These are phyloP conservation scores for Rhizoclosmatium sp. DNA, from an alignment of 192 early-diverging fungal genomes.

Conservation along the genomic window DNA sequence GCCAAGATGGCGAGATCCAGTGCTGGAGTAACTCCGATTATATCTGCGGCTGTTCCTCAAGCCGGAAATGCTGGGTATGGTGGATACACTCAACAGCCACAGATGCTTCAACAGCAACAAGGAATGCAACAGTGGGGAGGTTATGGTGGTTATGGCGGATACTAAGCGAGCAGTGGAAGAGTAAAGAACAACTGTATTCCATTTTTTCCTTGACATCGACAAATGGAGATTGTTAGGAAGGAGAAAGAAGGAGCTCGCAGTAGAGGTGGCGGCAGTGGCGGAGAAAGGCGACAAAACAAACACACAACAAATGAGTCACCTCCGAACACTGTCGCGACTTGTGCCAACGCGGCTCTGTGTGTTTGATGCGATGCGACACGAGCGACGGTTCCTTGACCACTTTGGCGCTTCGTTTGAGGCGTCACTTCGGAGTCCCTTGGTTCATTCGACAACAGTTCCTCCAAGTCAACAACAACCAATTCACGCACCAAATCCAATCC, in stretches of 20 bases:
- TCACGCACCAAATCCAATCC: not conserved
- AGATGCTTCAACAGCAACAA: not conserved
- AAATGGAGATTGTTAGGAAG: too few relatives aligned
- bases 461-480: too few relatives aligned
- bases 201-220: too few relatives aligned
- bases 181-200: too few relatives aligned
- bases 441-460: not conserved
- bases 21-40: conserved; percentile 1
- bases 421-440: not conserved
- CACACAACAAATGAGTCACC: too few relatives aligned
- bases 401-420: not conserved
- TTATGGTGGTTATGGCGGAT: not conserved
- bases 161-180: not conserved
- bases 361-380: conserved; percentile 8
- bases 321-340: too few relatives aligned
- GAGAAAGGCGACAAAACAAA: too few relatives aligned
- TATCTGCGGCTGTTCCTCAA: conserved; percentile 11
- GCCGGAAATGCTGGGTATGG: not conserved
- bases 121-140: not conserved
- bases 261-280: too few relatives aligned
- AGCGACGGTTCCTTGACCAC: not conserved
- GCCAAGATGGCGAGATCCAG: conserved; percentile 1
- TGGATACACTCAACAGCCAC: not conserved
- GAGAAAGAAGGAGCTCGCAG: too few relatives aligned
- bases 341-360: not conserved